Base-by-base conservation (phyloP, 106 monocot species). In the Posidonia australis region DNA sequence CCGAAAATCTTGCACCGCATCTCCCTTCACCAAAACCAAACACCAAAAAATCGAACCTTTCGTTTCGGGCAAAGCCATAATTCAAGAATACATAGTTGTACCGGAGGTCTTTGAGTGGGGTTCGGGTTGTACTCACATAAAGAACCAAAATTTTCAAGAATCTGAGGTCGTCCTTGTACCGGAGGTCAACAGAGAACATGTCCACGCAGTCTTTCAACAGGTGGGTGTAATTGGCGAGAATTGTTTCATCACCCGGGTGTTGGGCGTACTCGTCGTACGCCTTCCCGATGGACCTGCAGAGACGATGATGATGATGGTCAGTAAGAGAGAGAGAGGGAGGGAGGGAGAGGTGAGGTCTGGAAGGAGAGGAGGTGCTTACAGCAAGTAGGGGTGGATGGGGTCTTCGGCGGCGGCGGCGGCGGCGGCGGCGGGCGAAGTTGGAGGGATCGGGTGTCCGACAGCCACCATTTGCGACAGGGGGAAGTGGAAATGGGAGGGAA, bases 101-200 rank as follows among this genome's bases (percentile, higher is more conserved):
- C 5, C 7, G 36, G 36, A 36, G 36, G n/a, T 36, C 5, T 36
- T 36, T 7, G 7, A 36, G 36, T 7, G 7, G 7, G 36, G 5
- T 2, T 36, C 7, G 36, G 36, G 17, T 13, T 36, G 26, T 18
- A 5, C 68, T 68, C 74, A 94, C 93, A 80, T 89, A 89, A 61
- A 89, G 81, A 46, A 82, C 62, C 75, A 83, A 82, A 46, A 94
- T 69, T 68, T 79, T 82, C 59, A 86, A 79, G 67, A 94, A 76
- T 18, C 93, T 74, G 49, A 49, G 47, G 56, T 94, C 86, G 10
- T 81, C 53, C n/a, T 41, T 64, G 80, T 89, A 89, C 61, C 70
- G 72, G 16, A 64, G 64, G 10, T 74, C 74, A 16, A 77, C 76
- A 9, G 69, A 48, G 58, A 86, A 86, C 31, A 59, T 72, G 19